phyloP scores from a whole-genome alignment of 768 basidiomycete genomes.

The Tylopilus sp. region DNA sequence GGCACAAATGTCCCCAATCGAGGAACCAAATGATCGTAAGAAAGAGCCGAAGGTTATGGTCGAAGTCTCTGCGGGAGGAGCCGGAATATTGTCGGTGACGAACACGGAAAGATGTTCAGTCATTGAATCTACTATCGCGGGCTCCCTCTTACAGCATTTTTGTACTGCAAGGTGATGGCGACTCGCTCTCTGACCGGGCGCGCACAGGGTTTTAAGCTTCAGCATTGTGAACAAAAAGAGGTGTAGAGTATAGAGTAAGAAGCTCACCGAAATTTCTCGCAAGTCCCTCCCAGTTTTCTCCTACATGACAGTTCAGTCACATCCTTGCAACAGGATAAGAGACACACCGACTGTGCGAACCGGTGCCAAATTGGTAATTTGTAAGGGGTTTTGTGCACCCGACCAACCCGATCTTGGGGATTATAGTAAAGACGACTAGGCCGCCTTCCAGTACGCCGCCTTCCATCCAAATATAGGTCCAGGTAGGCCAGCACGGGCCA shows the following conservation, averaged over 20 bases:
- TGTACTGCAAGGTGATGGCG: neutral
- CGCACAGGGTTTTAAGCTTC: neutral
- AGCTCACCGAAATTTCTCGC: neutral
- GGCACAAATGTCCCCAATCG: neutral
- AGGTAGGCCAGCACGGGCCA: slow-evolving; percentile 20
- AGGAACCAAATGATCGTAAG: slow-evolving; percentile 1
- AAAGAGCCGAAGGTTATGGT: neutral
- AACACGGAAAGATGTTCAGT: neutral
- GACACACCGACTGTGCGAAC: slow-evolving; percentile 5
- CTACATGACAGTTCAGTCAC: slow-evolving; percentile 4
- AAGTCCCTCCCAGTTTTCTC: slow-evolving; percentile 7
- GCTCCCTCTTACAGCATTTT: neutral
- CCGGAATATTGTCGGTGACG: neutral
- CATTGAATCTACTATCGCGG: neutral
- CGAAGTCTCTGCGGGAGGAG: no score
- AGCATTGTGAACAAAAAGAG: neutral
- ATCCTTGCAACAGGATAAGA: neutral
- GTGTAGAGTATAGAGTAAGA: neutral
- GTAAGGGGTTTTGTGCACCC: neutral
- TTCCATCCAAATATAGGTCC: slow-evolving; percentile 3
- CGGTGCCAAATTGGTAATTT: slow-evolving; percentile 11
- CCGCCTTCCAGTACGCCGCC: neutral
- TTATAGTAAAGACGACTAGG: accelerated
- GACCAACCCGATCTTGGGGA: no score
- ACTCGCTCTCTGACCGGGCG: neutral